A percentile compares a stretch with the other conserved stretches of the same genome.
These are phyloP conservation scores for Polyporus tsugae DNA, from an alignment of 1,284 basidiomycete genomes.

Conservation along the genomic window DNA sequence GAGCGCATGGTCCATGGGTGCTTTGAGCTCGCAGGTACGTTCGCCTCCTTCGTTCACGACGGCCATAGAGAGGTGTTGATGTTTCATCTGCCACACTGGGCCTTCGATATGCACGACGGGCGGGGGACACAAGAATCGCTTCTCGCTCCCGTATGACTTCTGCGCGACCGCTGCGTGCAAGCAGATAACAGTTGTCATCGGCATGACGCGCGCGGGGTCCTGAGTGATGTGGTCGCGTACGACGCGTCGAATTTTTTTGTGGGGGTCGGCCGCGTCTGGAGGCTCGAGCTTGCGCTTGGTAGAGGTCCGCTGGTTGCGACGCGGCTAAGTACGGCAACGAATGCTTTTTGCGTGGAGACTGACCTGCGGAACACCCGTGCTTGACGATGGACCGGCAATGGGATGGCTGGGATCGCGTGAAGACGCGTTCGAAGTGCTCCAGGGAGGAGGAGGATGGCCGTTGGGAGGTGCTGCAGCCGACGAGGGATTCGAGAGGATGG, in stretches of 20 bases:
- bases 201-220: constrained; percentile 74
- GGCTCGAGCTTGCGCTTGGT: constrained; percentile 81
- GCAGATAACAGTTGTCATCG: constrained; percentile 90
- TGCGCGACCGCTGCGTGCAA: constrained; percentile 90
- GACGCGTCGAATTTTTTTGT: constrained; percentile 81
- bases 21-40: constrained; percentile 83
- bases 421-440: constrained; percentile 30
- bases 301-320: constrained; percentile 44
- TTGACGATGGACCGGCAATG: constrained; percentile 24
- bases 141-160: constrained; percentile 93
- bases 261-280: constrained; percentile 70
- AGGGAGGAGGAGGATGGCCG: constrained; percentile 41
- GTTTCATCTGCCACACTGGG: constrained; percentile 81
- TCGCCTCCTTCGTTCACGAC: constrained; percentile 87
- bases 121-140: constrained; percentile 90
- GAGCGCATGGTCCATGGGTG: constrained; percentile 81
- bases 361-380: constrained; percentile 22
- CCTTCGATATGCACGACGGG: constrained; percentile 90
- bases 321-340: constrained; percentile 15
- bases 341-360: constrained; percentile 14
- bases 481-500: constrained; percentile 44
- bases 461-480: constrained; percentile 34
- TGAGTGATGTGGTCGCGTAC: constrained; percentile 81
- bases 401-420: constrained; percentile 27
- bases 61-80: constrained; percentile 84